phyloP scores from a whole-genome alignment of 495 filamentous ascomycete genomes.

The Aspergillus heteromorphus region DNA sequence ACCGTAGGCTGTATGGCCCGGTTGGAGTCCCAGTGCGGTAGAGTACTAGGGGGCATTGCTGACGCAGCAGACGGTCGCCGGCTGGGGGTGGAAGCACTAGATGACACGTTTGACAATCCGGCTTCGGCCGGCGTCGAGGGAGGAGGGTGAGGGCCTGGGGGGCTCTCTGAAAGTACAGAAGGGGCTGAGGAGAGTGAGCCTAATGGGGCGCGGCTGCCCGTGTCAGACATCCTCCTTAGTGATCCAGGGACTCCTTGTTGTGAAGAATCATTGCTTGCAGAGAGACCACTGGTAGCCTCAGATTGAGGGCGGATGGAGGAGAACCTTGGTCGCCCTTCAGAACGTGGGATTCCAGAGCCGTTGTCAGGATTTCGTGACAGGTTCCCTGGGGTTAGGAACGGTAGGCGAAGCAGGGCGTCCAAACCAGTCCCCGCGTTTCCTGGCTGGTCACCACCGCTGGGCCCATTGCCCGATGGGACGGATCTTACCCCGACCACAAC shows the following conservation, averaged over 20 bases:
- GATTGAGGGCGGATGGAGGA: conserved; percentile 46
- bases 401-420: conserved; percentile 46
- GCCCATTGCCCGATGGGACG: conserved; percentile 50
- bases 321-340: conserved; percentile 47
- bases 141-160: conserved; percentile 59
- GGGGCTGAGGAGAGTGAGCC: conserved; percentile 28
- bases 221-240: conserved; percentile 36
- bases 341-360: conserved; percentile 28
- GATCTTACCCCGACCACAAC: conserved; percentile 71
- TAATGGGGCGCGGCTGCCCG: conserved; percentile 21
- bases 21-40: conserved; percentile 33
- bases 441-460: conserved; percentile 39
- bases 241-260: conserved; percentile 27
- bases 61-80: conserved; percentile 51
- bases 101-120: conserved; percentile 52
- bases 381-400: conserved; percentile 56
- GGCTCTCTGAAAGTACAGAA: conserved; percentile 48
- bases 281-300: conserved; percentile 35
- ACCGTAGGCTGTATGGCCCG: conserved; percentile 29
- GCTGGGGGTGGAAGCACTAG: conserved; percentile 51
- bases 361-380: conserved; percentile 35
- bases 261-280: conserved; percentile 42
- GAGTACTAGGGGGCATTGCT: conserved; percentile 30
- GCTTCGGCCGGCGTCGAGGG: conserved; percentile 66
- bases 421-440: conserved; percentile 34